A percentile compares a stretch with the other conserved stretches of the same genome.
Evolutionary conservation across 805 yeast genomes (phyloP).

Genomic region (Clavispora carvajalis): DNA sequence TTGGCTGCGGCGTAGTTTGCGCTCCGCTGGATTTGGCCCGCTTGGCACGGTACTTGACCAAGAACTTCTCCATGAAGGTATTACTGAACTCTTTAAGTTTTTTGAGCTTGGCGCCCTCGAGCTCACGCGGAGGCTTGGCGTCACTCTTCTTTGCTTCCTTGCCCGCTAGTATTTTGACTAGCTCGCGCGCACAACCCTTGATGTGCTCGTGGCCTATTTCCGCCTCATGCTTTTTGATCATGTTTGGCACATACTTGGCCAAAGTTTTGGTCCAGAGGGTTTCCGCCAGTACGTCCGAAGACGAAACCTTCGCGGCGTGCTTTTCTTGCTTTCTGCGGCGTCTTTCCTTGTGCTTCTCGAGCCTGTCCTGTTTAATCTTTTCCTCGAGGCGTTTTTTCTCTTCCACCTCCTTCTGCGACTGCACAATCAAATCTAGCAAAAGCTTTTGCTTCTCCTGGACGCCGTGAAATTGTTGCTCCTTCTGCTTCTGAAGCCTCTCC

Average conservation of each 20-base stretch:
- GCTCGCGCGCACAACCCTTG: conserved; percentile 75
- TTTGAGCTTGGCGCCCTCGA: conserved; percentile 58
- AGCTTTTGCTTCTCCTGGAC: conserved; percentile 31
- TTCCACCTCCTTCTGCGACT: conserved; percentile 26
- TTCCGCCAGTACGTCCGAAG: conserved; percentile 13
- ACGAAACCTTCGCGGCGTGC: not conserved
- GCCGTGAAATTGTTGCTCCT: conserved; percentile 28
- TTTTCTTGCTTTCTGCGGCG: conserved; percentile 7
- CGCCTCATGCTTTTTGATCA: conserved; percentile 59
- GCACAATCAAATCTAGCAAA: conserved; percentile 31
- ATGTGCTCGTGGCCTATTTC: conserved; percentile 68
- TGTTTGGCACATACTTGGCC: conserved; percentile 76
- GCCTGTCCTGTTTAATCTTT: conserved; percentile 17
- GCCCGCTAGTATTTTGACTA: conserved; percentile 57
- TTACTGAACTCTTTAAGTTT: conserved; percentile 65
- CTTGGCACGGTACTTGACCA: conserved; percentile 43
- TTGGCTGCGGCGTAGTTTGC: too few relatives aligned
- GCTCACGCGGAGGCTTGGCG: conserved; percentile 46
- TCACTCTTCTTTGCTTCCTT: conserved; percentile 59
- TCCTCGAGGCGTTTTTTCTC: conserved; percentile 25
- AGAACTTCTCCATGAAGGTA: conserved; percentile 62
- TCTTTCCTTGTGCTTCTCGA: conserved; percentile 19
- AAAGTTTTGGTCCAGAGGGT: conserved; percentile 44
- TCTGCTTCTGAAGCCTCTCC: conserved; percentile 26
- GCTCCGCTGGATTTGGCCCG: conserved; percentile 12